phyloP scores from a whole-genome alignment of 352 stramenopile species.

The Phytophthora cajani region DNA sequence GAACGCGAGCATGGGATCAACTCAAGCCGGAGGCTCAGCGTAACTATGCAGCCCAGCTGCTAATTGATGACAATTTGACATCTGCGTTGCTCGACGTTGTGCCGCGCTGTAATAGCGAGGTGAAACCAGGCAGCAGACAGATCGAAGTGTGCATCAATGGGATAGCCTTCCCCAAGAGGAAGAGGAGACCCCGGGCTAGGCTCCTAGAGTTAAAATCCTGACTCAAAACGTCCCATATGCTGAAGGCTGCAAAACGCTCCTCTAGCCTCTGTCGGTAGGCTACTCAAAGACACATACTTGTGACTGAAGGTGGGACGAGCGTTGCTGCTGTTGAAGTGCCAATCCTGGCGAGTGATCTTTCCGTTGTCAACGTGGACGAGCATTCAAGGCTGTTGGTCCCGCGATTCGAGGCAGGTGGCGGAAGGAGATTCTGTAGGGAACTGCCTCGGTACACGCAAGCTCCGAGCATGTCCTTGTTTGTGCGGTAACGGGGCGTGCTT shows the following conservation, averaged over 20 bases:
- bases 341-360: constrained; percentile 29
- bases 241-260: neutral
- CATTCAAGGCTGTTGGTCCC: neutral
- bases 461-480: neutral
- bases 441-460: neutral
- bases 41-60: constrained; percentile 24
- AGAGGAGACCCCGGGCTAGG: neutral
- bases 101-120: neutral
- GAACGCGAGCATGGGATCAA: neutral
- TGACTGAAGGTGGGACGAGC: too few species aligned
- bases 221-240: constrained; percentile 18
- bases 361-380: constrained; percentile 8
- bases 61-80: constrained; percentile 5
- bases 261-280: too few species aligned
- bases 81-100: neutral
- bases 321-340: constrained; percentile 3
- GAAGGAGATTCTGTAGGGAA: neutral
- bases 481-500: neutral
- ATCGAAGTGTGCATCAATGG: constrained; percentile 6
- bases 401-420: neutral
- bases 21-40: neutral
- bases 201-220: neutral
- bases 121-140: constrained; percentile 6
- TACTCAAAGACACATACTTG: too few species aligned
- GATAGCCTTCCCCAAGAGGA: neutral